Percentiles rank a stretch among this genome's conserved stretches.
phyloP scores from a whole-genome alignment of 768 basidiomycete species.

The Fistulinella prunicolor region DNA sequence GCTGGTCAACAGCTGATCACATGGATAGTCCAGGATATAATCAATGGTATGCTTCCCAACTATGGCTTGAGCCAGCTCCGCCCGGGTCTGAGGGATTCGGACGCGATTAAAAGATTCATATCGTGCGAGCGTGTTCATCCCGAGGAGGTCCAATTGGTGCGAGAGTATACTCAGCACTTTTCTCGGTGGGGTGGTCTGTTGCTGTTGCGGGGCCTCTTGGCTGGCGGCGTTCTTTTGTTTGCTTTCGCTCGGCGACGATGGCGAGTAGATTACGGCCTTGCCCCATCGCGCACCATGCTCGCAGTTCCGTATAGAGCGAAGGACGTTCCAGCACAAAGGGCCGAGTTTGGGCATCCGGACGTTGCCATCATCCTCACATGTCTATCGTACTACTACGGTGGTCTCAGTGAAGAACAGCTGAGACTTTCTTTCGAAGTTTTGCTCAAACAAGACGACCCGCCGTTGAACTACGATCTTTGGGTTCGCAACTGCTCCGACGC shows the following conservation, averaged over 20 bases:
- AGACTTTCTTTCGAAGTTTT: background rate
- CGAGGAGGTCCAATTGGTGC: background rate
- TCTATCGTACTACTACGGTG: background rate
- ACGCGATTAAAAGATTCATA: conserved; percentile 10
- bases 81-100: background rate
- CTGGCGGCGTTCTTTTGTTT: background rate
- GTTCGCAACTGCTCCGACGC: background rate
- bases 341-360: background rate
- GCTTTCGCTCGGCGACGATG: background rate
- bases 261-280: background rate
- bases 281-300: background rate
- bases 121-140: background rate
- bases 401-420: background rate
- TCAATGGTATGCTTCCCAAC: conserved; percentile 5
- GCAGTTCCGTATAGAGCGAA: background rate
- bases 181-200: background rate
- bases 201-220: background rate
- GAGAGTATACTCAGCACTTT: background rate
- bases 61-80: conserved; percentile 7
- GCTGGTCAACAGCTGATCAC: conserved; percentile 7
- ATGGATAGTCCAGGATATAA: conserved; percentile 10
- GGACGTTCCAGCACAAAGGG: background rate
- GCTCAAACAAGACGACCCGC: background rate
- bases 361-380: background rate
- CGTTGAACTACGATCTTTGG: background rate